Base-by-base conservation (phyloP, 805 yeast species). In the Nakazawaea wickerhamii region DNA sequence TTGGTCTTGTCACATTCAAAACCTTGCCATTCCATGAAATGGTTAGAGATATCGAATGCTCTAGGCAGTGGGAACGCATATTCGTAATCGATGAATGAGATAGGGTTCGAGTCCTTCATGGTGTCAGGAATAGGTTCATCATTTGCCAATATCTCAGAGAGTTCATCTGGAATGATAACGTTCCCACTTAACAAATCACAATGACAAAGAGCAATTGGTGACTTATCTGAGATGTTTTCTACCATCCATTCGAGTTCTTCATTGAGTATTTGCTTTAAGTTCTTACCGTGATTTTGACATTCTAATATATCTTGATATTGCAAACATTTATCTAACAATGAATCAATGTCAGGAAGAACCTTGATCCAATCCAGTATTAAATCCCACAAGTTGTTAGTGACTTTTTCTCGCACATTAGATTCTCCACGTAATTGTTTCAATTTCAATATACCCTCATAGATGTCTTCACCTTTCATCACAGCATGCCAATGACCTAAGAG, bases 11-110 rank as follows among this genome's bases (percentile, higher is more conserved):
- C 79, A 57, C 93, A 84, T 48, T 80, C 78, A 51, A 82, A 83
- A 2, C 93, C 93, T 57, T 84, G 93, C 88, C 90, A 81, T 56
- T 81, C 89, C 55, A 80, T 79, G 49, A 81, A 75, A 58, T 81
- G 89, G 50, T 81, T 81, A 11, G 88, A 82, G 18, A 82, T 78
- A 54, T 81, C 89, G 54, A 81, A 81, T 0, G 84, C 88, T 36
- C 89, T 59, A 4, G 88, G 86, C 3, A 83, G 84, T 9, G 81
- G 81, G 48, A 78, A 67, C 75, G 82, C 76, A 52, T 81, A 81
- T 61, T 81, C 89, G 53, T 81, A 81, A 55, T 81, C 89, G 36
- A 81, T 81, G 50, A 81, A 80, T 11, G 75, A 68, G 11, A 80
- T 66, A 0, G 78, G 77, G 38, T 63, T 63, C 27, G 48, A 45